Conservation (phyloP, 495 filamentous ascomycete genomes). For the Aspergillus diversus region DNA sequence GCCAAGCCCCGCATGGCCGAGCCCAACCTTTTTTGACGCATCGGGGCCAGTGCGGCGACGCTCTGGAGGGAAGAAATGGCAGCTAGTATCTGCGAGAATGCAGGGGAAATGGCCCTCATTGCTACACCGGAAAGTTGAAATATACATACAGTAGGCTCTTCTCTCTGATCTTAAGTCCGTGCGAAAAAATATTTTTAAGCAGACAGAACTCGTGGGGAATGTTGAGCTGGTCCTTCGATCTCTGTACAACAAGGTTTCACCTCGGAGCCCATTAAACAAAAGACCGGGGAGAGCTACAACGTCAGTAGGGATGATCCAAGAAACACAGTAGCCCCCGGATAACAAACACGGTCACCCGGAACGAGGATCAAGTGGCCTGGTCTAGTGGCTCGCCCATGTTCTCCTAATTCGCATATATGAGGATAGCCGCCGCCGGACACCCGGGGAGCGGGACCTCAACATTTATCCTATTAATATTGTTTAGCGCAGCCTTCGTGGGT, state of each 20-base stretch:
- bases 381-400: background rate
- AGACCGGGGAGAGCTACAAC: conserved; percentile 14
- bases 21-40: conserved; percentile 27
- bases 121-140: background rate
- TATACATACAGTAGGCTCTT: background rate
- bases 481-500: conserved; percentile 9
- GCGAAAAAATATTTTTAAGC: background rate
- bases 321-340: background rate
- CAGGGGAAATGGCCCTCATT: background rate
- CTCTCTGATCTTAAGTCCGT: background rate
- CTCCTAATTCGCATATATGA: conserved; percentile 13
- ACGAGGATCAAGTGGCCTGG: conserved; percentile 9
- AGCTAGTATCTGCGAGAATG: background rate
- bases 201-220: background rate
- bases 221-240: background rate
- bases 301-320: conserved; percentile 5
- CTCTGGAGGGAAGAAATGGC: background rate
- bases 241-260: background rate
- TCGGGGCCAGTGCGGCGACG: conserved; percentile 14
- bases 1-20: conserved; percentile 46
- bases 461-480: conserved; percentile 15
- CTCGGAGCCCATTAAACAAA: background rate
- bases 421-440: conserved; percentile 20
- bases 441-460: conserved; percentile 31
- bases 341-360: conserved; percentile 18